Percentiles rank a stretch among this genome's conserved stretches.
phyloP scores from a whole-genome alignment of 1,284 basidiomycete species.

The Melampsora larici-populina region DNA sequence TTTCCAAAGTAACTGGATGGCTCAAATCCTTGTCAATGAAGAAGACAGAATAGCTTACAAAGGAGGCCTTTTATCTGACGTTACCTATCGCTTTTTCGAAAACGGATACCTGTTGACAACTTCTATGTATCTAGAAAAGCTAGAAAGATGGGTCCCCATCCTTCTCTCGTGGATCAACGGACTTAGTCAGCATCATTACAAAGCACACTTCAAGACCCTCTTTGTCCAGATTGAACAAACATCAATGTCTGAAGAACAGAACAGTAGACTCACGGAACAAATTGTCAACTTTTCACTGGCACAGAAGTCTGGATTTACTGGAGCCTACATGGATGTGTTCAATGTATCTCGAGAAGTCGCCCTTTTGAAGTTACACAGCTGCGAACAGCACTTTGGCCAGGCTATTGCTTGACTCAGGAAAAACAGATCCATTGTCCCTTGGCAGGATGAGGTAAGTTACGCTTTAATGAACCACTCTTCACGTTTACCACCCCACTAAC shows the following conservation, averaged over 20 bases:
- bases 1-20: conserved; percentile 13
- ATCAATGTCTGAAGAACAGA: background rate
- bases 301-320: background rate
- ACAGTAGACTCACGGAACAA: background rate
- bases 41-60: background rate
- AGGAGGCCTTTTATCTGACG: too few relatives aligned
- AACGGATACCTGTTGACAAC: too few relatives aligned
- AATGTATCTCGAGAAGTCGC: background rate
- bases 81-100: too few relatives aligned
- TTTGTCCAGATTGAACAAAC: background rate
- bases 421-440: background rate
- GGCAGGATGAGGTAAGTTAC: background rate
- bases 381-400: background rate
- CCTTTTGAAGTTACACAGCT: background rate
- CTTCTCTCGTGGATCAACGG: conserved; percentile 1
- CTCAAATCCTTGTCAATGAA: background rate
- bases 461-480: too few relatives aligned
- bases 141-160: background rate
- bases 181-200: too few relatives aligned
- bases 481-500: too few relatives aligned
- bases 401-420: background rate
- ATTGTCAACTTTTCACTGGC: conserved; percentile 8
- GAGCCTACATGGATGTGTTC: background rate
- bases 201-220: background rate
- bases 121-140: background rate